Evolutionary conservation across 1,284 basidiomycete genomes (phyloP), one percentile per base, ranked within the genome.

Genomic region (Anthracocystis setariae): DNA sequence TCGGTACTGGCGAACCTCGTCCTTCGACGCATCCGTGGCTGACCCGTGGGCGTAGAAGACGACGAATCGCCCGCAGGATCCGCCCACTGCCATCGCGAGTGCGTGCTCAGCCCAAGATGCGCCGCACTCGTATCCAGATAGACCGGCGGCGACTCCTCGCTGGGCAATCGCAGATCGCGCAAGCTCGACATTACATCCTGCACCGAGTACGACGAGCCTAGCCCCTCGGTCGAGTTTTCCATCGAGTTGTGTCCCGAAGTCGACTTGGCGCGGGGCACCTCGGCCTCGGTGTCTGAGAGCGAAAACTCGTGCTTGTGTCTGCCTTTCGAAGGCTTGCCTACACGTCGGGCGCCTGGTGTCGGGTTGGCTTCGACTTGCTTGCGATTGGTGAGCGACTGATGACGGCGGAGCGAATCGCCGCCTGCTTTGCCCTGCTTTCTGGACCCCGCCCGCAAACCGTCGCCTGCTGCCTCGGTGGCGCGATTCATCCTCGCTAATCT

Each of bases 281-380:
- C 74, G 15, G 73, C 66, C 25, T 77, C 75, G 21, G 73, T 75
- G 29, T 77, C 75, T 17, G 66, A 70, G 7, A 73, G 52, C 17
- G 75, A 74, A 37, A 65, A 65, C 32, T 77, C 73, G 35, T 67
- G 64, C 10, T 43, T 54, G 37, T 69, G 73, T 12, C 68, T 53
- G 8, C 54, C 45, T 18, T 27, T 52, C 25, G 43, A 3, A 13
- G 24, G 29, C 17, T 17, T 29, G 21, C 27, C 29, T 8, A 40
- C 23, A 9, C 46, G 46, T 21, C 32, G 8, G 32, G 8, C 8
- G 32, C 32, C 32, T 17, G 5, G 27, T 37, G 3, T 46, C 43
- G 2, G 38, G 13, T 25, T 50, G 53, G 39, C 52, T 47, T 33
- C 32, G 32, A 15, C 32, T 27, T 60, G 54, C 33, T 47, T 60